Percentiles rank a stretch among this genome's conserved stretches.
Conservation (phyloP, 352 stramenopile genomes). For the Phytophthora multivora region DNA sequence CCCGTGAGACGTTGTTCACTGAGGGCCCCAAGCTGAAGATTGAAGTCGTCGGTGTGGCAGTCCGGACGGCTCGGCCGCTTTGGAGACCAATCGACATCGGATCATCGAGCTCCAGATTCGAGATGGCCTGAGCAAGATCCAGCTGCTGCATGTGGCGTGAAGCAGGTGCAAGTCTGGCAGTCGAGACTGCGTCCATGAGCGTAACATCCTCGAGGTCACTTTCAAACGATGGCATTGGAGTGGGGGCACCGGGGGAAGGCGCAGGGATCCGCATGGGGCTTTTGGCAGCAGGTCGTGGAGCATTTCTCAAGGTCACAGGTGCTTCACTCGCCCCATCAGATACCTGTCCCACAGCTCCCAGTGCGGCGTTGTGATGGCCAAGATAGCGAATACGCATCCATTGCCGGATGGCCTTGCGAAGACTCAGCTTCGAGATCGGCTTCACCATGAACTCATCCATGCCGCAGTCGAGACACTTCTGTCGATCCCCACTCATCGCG, state of each 20-base stretch:
- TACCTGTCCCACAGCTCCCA: slow-evolving; percentile 3
- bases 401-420: slow-evolving; percentile 60
- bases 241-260: slow-evolving; percentile 19
- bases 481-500: slow-evolving; percentile 64
- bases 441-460: slow-evolving; percentile 85
- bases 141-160: slow-evolving; percentile 76
- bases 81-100: slow-evolving; percentile 66
- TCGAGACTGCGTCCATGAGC: slow-evolving; percentile 25
- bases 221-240: slow-evolving; percentile 34
- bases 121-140: slow-evolving; percentile 71
- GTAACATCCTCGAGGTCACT: slow-evolving; percentile 30
- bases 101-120: slow-evolving; percentile 73
- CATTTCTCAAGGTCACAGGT: slow-evolving; percentile 10
- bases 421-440: slow-evolving; percentile 61
- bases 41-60: slow-evolving; percentile 56
- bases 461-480: slow-evolving; percentile 64
- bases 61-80: slow-evolving; percentile 35
- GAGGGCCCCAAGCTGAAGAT: slow-evolving; percentile 67
- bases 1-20: slow-evolving; percentile 33
- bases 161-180: slow-evolving; percentile 46
- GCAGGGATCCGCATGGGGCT: slow-evolving; percentile 8
- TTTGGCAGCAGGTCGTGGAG: slow-evolving; percentile 6
- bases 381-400: slow-evolving; percentile 66
- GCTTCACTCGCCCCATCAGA: background rate
- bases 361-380: slow-evolving; percentile 15